Evolutionary conservation across 495 filamentous ascomycete species (phyloP).

Genomic region (Tuber microsphaerosporum): DNA sequence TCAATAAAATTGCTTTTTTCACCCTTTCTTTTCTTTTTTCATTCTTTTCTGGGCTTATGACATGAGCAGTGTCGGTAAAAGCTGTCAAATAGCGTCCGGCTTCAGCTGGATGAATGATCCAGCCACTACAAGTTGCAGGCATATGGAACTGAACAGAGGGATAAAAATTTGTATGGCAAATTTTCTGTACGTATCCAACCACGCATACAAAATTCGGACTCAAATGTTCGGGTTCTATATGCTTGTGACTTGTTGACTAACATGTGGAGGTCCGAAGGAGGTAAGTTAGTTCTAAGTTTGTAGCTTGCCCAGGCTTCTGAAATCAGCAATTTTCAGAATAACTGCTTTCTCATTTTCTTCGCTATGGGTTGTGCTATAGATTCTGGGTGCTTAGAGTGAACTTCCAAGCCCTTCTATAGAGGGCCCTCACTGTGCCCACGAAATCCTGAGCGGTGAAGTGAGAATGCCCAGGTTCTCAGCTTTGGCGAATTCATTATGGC

Average conservation of each 20-base stretch:
- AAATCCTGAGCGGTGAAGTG: background rate
- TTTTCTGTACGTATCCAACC: too few relatives aligned
- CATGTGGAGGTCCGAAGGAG: background rate
- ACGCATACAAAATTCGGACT: too few relatives aligned
- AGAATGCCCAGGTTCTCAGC: background rate
- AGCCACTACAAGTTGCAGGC: background rate
- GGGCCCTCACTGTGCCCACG: background rate
- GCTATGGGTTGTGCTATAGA: background rate
- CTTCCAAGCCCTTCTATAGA: background rate
- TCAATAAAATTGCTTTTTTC: background rate
- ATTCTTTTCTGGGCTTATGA: background rate
- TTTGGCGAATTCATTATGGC: background rate
- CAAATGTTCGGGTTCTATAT: too few relatives aligned
- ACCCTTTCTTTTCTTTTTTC: too few relatives aligned
- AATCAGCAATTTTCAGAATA: background rate
- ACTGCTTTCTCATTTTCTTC: background rate
- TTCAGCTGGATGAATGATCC: background rate
- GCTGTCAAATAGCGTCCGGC: background rate
- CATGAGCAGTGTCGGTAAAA: background rate
- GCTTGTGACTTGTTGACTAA: background rate
- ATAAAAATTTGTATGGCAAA: too few relatives aligned
- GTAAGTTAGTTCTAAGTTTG: background rate
- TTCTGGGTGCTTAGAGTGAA: background rate
- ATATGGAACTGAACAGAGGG: too few relatives aligned
- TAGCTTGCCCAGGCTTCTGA: background rate